A percentile compares a stretch with the other conserved stretches of the same genome.
phyloP scores from a whole-genome alignment of 23 red algal genomes.

The Gracilaria gracilis region DNA sequence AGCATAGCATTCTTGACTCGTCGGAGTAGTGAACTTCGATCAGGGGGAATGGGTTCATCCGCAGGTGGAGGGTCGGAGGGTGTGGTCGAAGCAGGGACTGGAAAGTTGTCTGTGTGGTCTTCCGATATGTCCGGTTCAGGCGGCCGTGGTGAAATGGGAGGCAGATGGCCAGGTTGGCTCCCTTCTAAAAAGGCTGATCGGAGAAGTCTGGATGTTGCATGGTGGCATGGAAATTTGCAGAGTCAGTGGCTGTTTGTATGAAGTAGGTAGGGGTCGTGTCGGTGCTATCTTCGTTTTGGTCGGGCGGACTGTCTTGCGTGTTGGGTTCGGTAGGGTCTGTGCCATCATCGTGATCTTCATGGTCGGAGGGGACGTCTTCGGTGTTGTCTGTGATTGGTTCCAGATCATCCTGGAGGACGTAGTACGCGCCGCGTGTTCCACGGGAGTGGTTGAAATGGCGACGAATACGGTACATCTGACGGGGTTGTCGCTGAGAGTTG shows the following conservation, averaged over 20 bases:
- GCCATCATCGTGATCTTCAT: neutral
- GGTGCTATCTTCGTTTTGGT: too few species aligned
- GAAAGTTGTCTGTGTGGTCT: neutral
- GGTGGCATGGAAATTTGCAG: constrained; percentile 6
- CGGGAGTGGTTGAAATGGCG: constrained; percentile 11
- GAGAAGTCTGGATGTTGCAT: neutral
- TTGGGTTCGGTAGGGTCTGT: neutral
- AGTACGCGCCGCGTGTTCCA: neutral
- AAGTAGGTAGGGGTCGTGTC: too few species aligned
- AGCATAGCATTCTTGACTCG: constrained; percentile 21
- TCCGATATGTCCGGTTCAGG: neutral
- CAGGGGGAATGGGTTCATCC: neutral
- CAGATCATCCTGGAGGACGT: constrained; percentile 26
- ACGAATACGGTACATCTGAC: neutral
- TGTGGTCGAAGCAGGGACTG: too few species aligned
- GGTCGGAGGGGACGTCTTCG: neutral
- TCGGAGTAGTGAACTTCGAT: neutral
- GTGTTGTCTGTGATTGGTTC: neutral
- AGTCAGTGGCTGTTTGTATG: too few species aligned
- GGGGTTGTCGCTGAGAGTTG: neutral
- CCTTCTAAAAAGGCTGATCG: constrained; percentile 18
- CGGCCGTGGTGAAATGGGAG: constrained; percentile 13
- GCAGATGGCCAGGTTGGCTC: constrained; percentile 8
- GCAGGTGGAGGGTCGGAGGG: neutral
- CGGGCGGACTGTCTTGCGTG: neutral